Conservation (phyloP, 108 stramenopile species). For the Discostella pseudostelligera region DNA sequence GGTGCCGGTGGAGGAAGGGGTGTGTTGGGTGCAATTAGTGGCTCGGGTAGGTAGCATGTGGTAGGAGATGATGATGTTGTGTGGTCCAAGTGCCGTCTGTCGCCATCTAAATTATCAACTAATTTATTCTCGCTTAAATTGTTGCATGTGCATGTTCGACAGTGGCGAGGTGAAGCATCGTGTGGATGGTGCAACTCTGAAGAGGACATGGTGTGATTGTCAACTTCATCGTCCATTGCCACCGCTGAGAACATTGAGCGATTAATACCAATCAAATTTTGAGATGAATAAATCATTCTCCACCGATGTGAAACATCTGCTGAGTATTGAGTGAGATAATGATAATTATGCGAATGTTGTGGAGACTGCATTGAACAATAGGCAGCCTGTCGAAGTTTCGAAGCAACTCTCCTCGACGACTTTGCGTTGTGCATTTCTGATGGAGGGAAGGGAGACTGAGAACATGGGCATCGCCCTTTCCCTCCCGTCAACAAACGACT, state of each 20-base stretch:
- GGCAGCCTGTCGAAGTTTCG: neutral
- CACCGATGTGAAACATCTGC: neutral
- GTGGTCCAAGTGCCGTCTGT: constrained; percentile 8
- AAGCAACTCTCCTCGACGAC: neutral
- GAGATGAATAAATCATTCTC: neutral
- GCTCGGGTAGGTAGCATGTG: constrained; percentile 8
- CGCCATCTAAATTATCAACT: neutral
- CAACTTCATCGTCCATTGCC: neutral
- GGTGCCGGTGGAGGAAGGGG: constrained; percentile 63
- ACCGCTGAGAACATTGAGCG: constrained; percentile 1
- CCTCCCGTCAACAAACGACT: neutral
- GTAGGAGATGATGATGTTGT: neutral
- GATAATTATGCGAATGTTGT: neutral
- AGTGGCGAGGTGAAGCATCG: constrained; percentile 1
- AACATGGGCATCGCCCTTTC: neutral
- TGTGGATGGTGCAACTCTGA: neutral
- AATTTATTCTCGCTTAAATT: neutral
- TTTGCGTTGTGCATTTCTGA: neutral
- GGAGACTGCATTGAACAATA: neutral
- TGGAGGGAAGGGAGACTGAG: neutral
- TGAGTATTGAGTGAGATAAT: neutral
- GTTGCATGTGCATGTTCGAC: neutral
- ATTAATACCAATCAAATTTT: neutral
- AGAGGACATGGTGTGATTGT: neutral
- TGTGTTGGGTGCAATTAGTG: constrained; percentile 23